Conservation (phyloP, 1,284 basidiomycete species). For the Mrakiaceae sp. region DNA sequence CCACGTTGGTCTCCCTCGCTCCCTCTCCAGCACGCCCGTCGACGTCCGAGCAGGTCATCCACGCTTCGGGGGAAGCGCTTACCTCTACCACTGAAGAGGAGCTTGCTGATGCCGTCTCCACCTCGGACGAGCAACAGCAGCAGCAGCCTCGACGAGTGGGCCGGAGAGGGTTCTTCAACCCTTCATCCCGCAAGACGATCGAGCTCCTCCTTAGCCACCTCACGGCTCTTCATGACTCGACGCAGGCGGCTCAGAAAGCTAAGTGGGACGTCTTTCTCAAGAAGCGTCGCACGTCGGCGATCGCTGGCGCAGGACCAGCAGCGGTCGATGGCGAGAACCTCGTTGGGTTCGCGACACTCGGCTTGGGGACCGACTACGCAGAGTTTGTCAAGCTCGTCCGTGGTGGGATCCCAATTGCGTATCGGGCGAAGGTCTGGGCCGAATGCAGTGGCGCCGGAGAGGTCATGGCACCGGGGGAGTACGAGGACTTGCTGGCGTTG, state of each 20-base stretch:
- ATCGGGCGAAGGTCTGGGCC: constrained; percentile 60
- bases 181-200: constrained; percentile 42
- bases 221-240: constrained; percentile 71
- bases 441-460: constrained; percentile 89
- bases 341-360: constrained; percentile 80
- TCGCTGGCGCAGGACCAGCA: constrained; percentile 36
- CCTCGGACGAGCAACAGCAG: not conserved
- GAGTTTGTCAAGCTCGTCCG: constrained; percentile 70
- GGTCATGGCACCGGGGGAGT: constrained; percentile 82
- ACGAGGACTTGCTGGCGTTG: constrained; percentile 62
- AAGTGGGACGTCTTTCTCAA: constrained; percentile 85
- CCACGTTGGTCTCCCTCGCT: constrained; percentile 25
- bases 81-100: not conserved
- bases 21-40: constrained; percentile 34
- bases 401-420: constrained; percentile 75
- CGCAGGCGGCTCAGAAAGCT: constrained; percentile 58
- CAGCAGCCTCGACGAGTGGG: too few relatives aligned
- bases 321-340: constrained; percentile 59
- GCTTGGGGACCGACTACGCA: constrained; percentile 61
- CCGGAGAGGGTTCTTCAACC: not conserved
- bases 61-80: constrained; percentile 9
- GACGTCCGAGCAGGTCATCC: constrained; percentile 26
- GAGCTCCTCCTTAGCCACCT: constrained; percentile 66
- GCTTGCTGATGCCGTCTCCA: not conserved
- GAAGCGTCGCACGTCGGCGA: constrained; percentile 43